Percentiles rank a stretch among this genome's conserved stretches.
phyloP scores from a whole-genome alignment of 306 rosid species.

The Mimosa bimucronata region DNA sequence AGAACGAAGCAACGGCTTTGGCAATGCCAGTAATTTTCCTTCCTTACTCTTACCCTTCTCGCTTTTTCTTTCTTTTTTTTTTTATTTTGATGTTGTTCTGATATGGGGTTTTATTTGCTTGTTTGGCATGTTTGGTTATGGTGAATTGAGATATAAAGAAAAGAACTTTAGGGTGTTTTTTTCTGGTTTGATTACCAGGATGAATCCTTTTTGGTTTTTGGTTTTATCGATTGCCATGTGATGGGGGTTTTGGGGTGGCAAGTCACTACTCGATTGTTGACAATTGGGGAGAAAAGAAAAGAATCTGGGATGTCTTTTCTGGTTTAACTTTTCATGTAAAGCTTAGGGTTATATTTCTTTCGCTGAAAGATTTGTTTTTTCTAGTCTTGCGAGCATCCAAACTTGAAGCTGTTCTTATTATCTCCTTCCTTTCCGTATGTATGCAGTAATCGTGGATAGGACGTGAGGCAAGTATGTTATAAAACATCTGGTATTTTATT shows the following conservation, averaged over 20 bases:
- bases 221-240: no score
- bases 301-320: slow-evolving; percentile 12
- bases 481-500: background rate
- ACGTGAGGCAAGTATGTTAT: background rate
- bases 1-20: no score
- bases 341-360: slow-evolving; percentile 12
- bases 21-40: no score
- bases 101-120: background rate
- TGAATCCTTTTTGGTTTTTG: background rate
- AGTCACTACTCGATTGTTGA: no score
- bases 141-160: background rate
- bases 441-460: background rate
- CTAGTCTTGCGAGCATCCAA: background rate
- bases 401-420: background rate
- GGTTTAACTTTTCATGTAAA: background rate
- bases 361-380: background rate
- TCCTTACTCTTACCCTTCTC: no score
- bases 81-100: background rate
- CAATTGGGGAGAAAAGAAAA: background rate
- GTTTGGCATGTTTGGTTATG: background rate
- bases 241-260: no score
- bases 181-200: background rate
- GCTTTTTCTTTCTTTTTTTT: background rate
- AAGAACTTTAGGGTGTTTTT: background rate
- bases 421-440: background rate